Base-by-base conservation (phyloP, 495 filamentous ascomycete genomes). In the Penicillium verhagenii region DNA sequence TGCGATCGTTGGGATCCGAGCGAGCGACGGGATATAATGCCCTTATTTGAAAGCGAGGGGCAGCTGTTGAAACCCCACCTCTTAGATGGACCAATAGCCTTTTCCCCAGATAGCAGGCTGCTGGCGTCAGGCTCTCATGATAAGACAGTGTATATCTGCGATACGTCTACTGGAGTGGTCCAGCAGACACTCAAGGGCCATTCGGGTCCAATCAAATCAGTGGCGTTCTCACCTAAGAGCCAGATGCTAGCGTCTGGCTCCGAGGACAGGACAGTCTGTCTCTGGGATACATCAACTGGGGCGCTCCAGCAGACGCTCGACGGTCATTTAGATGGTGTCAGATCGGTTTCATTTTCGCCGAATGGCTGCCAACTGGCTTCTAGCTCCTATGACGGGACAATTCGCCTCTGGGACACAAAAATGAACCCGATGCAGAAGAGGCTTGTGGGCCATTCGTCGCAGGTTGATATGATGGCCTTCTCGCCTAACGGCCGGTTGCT, bases 261-360 rank as follows among this genome's bases (percentile, higher is more conserved):
- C n/a, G n/a, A n/a, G n/a, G n/a, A n/a, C n/a, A n/a, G n/a, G n/a
- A n/a, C n/a, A n/a, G n/a, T n/a, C n/a, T n/a, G n/a, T n/a, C n/a
- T n/a, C n/a, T n/a, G n/a, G n/a, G n/a, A 31, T 11, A 8, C 7
- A 11, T 1, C 1, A 1, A 31, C 28, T 1, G 28, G 28, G 5
- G 28, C 28, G 0, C 28, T 11, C 6, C 3, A 5, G 14, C 45
- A 47, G n/a, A 1, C 3, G n/a, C 50, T 66, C 14, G 44, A 66
- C 45, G 56, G 68, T 23, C 66, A 69, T 61, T 26, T 23, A 6
- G 48, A 26, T 35, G 24, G 0, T n/a, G 56, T 70, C 14, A 14
- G 3, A 0, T 58, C 61, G 0, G 57, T 66, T 38, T 54, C 52
- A 1, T 69, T 69, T 53, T 73, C 69, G 4, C 62, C 62, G 1